Base-by-base conservation (phyloP, 305 asterid species). In the Ajuga reptans region DNA sequence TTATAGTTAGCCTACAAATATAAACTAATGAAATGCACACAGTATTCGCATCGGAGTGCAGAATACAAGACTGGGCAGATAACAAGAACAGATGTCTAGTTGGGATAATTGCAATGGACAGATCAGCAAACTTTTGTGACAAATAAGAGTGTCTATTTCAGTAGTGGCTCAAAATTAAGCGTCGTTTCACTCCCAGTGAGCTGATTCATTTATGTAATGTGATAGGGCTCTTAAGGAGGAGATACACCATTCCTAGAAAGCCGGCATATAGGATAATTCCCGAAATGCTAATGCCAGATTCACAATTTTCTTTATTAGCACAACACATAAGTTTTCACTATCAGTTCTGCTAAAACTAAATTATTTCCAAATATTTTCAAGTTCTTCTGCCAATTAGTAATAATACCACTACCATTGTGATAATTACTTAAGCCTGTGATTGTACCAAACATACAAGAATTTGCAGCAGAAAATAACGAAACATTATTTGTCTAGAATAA, bases 401-500 rank as follows among this genome's bases (percentile, higher is more conserved):
- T 39, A 39, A 11, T 7, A 1, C 45, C 55, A 47, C 10, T 27
- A 7, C 45, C 55, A 47, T 27, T 27, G 39, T 34, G 63, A n/a
- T 21, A 64, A 36, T 12, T 49, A 39, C 55, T 34, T 8, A 62
- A 37, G 33, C 3, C 17, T 37, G 9, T 54, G 17, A 45, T 27
- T 46, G 33, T 56, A 46, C 66, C 56, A 43, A n/a, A 31, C 1
- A 52, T 27, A 71, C 12, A 31, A 49, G 2, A 39, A 50, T 16
- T 21, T 21, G 12, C 10, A 27, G 47, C 46, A 59, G 16, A 77
- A 31, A 67, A 46, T 18, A 56, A 73, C 29, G 53, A 43, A 31
- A 68, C 17, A 52, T 33, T 9, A 50, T 46, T 52, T 29, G 62
- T 60, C 39, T 24, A 53, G 68, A 66, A 73, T 68, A 57, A 49